Evolutionary conservation across 495 filamentous ascomycete genomes (phyloP), one percentile per base, ranked within the genome.

Genomic region (Bathelium albidoporum): DNA sequence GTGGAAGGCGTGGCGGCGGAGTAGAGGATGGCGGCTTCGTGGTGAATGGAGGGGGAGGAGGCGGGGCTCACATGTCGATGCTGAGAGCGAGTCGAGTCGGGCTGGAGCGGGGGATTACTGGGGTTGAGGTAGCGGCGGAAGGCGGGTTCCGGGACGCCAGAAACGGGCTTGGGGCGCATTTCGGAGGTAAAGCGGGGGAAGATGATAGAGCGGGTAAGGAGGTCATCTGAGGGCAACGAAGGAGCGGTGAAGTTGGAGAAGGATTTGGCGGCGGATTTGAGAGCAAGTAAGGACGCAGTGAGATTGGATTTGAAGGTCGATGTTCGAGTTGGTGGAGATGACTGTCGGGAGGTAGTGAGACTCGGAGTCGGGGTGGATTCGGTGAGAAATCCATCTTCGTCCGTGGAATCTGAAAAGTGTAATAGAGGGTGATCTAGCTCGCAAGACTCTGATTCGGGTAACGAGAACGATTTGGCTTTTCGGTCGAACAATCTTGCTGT

Each of bases 101-200:
- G 62, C 61, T 58, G 58, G 65, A 70, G 10, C 59, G 43, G 28
- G 66, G 59, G 34, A 53, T 28, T 24, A 83, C 79, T 86, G 1
- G 94, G 94, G 71, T 97, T 98, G 29, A 96, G 80, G 68, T 98
- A 98, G 29, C 93, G 87, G 44, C 94, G 86, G 62, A 96, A 77
- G n/a, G 88, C 91, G 44, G 91, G 89, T 24, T 88, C 89, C 3
- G 92, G 91, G 22, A 88, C 82, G 60, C 88, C 88, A 55, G 83
- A 77, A 59, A 89, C 82, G 0, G 83, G 83, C n/a, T 84, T 85
- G 24, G 94, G 94, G 58, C 91, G 86, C 66, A 89, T 86, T 76
- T 97, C 94, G 69, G 94, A 89, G 7, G 89, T 91, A 73, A 91
- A 89, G 52, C 87, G 87, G 2, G 90, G 89, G 63, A 87, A 87